Evolutionary conservation across 192 early-diverging fungal genomes (phyloP).

Genomic region (Rhizophlyctis rosea): DNA sequence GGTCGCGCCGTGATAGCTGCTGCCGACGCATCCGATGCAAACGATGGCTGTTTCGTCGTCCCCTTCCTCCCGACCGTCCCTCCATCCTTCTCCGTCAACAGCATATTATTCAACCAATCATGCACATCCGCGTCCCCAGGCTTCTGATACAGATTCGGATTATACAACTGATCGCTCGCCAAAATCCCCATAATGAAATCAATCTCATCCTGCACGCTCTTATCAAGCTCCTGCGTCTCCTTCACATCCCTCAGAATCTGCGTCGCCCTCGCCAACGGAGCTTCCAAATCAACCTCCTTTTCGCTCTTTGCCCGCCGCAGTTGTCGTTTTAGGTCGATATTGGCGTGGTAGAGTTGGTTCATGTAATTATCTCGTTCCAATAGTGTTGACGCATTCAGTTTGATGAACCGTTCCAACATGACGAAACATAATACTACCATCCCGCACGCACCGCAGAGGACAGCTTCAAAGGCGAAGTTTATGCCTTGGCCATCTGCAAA

Average conservation of each 20-base stretch:
- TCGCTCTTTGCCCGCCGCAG: conserved; percentile 23
- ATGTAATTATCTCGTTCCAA: conserved; percentile 40
- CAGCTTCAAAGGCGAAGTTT: conserved; percentile 16
- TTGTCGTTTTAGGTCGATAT: conserved; percentile 37
- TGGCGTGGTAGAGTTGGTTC: conserved; percentile 28
- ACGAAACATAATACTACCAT: conserved; percentile 24
- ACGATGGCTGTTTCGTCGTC: neutral
- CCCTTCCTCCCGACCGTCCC: neutral
- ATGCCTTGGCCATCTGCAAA: conserved; percentile 16
- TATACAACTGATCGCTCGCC: conserved; percentile 41
- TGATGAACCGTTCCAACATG: conserved; percentile 38
- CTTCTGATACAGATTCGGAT: conserved; percentile 36
- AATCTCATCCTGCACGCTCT: conserved; percentile 22
- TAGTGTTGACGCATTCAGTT: conserved; percentile 38
- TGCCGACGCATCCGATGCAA: neutral
- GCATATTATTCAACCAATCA: conserved; percentile 42
- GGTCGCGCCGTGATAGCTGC: neutral
- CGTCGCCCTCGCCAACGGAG: conserved; percentile 33
- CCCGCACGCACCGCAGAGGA: conserved; percentile 18
- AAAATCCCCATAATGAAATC: conserved; percentile 33
- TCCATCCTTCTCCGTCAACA: conserved; percentile 13
- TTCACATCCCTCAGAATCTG: conserved; percentile 38
- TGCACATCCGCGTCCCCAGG: conserved; percentile 38
- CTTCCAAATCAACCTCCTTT: conserved; percentile 40
- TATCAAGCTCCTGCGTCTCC: conserved; percentile 26